Conservation (phyloP, 1,139 yeast genomes). For the Blastobotrys raffinosifermentans region DNA sequence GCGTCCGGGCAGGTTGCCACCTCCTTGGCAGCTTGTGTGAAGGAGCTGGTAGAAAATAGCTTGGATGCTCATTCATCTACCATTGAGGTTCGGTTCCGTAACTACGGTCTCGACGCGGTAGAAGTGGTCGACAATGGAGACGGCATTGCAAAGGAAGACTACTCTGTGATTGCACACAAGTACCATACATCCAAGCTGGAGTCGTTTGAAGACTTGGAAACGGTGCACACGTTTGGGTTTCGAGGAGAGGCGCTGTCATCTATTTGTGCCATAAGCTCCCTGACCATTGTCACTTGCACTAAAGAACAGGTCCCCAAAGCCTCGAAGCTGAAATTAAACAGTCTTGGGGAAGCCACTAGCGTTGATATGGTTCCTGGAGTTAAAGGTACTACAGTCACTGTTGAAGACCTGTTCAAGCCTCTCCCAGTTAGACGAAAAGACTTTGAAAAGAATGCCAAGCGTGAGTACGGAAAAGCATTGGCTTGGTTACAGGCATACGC, state of each 20-base stretch:
- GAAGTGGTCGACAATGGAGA: constrained; percentile 73
- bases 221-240: constrained; percentile 37
- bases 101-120: constrained; percentile 70
- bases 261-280: constrained; percentile 36
- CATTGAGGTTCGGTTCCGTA: constrained; percentile 59
- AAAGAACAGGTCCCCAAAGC: constrained; percentile 50
- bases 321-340: constrained; percentile 46
- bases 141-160: constrained; percentile 62
- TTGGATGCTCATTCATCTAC: constrained; percentile 69
- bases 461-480: constrained; percentile 67
- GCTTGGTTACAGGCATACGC: constrained; percentile 62
- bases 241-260: constrained; percentile 35
- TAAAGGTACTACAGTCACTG: constrained; percentile 50
- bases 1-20: constrained; percentile 93
- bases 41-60: constrained; percentile 82
- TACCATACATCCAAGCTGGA: constrained; percentile 77
- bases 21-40: constrained; percentile 68
- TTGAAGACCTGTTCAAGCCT: constrained; percentile 47
- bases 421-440: constrained; percentile 68
- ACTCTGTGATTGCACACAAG: constrained; percentile 55
- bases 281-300: constrained; percentile 52
- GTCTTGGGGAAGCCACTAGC: constrained; percentile 44
- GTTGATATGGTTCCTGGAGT: constrained; percentile 33
- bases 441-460: constrained; percentile 57
- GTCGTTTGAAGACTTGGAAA: constrained; percentile 49